Conservation (phyloP, 225 moss, liverwort and hornwort species). For the Antitrichia curtipendula region DNA sequence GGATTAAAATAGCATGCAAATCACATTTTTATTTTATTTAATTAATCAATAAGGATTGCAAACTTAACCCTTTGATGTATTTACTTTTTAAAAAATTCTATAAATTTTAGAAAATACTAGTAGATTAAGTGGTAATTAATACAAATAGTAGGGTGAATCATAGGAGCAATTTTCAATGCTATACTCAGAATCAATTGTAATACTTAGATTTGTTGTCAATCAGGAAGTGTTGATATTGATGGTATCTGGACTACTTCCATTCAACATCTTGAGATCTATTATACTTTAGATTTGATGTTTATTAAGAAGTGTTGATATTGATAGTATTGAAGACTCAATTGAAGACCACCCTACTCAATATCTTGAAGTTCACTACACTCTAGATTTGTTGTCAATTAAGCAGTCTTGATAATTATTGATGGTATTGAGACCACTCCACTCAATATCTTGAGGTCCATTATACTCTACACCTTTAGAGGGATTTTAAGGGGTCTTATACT, state of each 20-base stretch:
- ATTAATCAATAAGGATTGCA: background rate
- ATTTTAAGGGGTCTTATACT: too few species aligned
- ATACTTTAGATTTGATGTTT: background rate
- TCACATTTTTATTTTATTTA: background rate
- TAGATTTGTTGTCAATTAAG: background rate
- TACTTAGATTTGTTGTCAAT: background rate
- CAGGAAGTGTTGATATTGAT: background rate
- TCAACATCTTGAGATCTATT: background rate
- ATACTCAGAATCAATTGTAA: background rate
- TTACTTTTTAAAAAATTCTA: background rate
- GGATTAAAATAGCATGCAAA: background rate
- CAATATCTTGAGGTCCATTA: background rate
- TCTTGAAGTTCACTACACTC: background rate
- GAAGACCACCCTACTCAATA: accelerated
- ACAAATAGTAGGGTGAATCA: background rate
- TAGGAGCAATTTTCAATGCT: background rate
- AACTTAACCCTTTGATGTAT: background rate
- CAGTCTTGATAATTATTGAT: background rate
- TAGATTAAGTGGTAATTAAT: background rate
- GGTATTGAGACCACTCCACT: too few species aligned
- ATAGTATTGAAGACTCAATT: background rate
- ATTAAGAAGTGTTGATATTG: background rate
- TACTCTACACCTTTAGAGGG: too few species aligned
- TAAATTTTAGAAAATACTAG: background rate
- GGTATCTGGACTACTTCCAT: background rate